phyloP scores from a whole-genome alignment of 176 grass and related monocot genomes.

The Avena eriantha region DNA sequence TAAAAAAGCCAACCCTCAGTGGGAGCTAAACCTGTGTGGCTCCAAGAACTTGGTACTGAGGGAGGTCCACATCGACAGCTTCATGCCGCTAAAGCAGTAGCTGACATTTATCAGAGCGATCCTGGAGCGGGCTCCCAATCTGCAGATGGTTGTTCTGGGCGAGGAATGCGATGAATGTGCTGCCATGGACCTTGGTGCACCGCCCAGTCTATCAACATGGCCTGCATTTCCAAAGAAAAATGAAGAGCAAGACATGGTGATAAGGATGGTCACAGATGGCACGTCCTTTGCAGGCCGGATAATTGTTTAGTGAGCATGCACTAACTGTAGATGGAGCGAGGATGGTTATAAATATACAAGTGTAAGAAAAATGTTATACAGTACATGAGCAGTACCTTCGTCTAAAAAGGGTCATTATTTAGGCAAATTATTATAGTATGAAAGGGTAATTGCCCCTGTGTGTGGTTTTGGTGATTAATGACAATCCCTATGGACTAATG shows the following conservation, averaged over 20 bases:
- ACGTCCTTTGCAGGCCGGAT: neutral
- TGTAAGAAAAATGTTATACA: neutral
- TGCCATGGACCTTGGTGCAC: neutral
- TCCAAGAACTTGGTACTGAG: neutral
- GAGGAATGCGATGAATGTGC: neutral
- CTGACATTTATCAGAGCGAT: conserved; percentile 21
- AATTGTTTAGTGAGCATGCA: neutral
- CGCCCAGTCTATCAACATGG: neutral
- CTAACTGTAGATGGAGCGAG: neutral
- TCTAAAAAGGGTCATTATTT: too few species aligned
- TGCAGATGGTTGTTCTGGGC: neutral
- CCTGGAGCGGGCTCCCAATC: conserved; percentile 14
- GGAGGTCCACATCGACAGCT: conserved; percentile 1
- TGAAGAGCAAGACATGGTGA: neutral
- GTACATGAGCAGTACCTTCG: neutral
- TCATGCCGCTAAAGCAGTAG: conserved; percentile 34
- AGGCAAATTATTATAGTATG: too few species aligned
- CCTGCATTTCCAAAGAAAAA: neutral
- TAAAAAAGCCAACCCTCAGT: neutral
- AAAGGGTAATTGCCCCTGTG: too few species aligned
- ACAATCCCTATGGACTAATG: too few species aligned
- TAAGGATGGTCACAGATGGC: neutral
- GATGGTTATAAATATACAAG: neutral
- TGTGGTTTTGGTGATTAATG: too few species aligned
- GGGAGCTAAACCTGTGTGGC: neutral